Evolutionary conservation across 1,139 yeast species (phyloP), one percentile per base, ranked within the genome.

Genomic region (Scheffersomyces parashehatae): DNA sequence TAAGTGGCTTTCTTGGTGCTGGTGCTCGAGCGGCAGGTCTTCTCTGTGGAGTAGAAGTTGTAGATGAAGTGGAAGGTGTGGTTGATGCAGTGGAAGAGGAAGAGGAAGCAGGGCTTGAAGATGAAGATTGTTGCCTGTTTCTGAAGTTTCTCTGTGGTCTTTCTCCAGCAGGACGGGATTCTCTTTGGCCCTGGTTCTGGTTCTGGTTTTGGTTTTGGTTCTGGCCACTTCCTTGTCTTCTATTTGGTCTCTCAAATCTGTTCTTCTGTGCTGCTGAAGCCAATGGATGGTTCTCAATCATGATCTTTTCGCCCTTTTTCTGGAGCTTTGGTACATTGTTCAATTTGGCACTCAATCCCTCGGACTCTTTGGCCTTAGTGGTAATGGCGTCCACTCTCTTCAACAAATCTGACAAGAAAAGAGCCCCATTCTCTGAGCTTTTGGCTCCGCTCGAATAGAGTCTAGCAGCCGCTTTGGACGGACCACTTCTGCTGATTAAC

Each of bases 311-410:
- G 20, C 35, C 35, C n/a, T 11, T 31, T 31, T 31, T 31, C 35
- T 31, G 35, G 20, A 20, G 3, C 15, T 12, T 31, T 14, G 35
- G 11, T 3, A 9, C 35, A 14, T 15, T 13, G 20, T 15, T 10
- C 14, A 14, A 7, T 14, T 20, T 15, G 26, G 26, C 26, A 6
- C 26, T 20, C 26, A 24, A 26, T 14, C 12, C 35, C 10, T 35
- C 33, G 39, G 42, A 24, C 16, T 28, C 36, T 28, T 38, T 37
- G 11, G 55, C 45, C 39, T 54, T 59, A 43, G 58, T 44, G 28
- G 67, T 62, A 45, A 67, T 65, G 32, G 49, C 48, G 44, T 70
- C 74, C 45, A 70, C 67, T 52, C 73, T 56, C 45, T 63, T 64
- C 59, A 70, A 64, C 48, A 70, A 58, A 34, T 61, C 65, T 30